These are phyloP conservation scores for Lachnellula willkommii DNA, from an alignment of 2,329 filamentous ascomycete genomes.

Conservation along the genomic window DNA sequence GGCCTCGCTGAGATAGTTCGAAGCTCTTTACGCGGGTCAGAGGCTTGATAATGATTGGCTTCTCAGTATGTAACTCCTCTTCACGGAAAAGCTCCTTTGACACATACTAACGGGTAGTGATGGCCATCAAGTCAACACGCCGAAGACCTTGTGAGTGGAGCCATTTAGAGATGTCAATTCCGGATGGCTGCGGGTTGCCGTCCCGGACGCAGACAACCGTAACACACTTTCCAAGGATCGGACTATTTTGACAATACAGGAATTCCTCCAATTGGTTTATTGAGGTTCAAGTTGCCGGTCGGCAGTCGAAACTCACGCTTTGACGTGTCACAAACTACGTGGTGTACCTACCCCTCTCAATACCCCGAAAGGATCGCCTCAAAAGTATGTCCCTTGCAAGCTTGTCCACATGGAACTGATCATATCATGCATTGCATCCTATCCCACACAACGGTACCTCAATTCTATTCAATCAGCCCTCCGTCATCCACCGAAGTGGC, in stretches of 20 bases:
- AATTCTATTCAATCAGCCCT: background rate
- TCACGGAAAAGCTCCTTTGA: background rate
- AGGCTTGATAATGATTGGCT: background rate
- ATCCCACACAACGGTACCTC: background rate
- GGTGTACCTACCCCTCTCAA: background rate
- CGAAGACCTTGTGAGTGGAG: conserved; percentile 3
- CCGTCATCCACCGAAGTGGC: too few relatives aligned
- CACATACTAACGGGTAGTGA: background rate
- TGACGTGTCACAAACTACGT: conserved; percentile 6
- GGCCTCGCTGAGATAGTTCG: background rate
- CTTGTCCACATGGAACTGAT: background rate
- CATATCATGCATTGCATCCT: background rate
- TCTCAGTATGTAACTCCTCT: background rate
- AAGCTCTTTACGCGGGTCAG: conserved; percentile 3
- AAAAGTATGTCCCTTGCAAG: background rate
- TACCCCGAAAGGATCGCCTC: background rate
- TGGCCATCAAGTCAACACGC: conserved; percentile 4
- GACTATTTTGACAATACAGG: conserved; percentile 8
- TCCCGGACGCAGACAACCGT: conserved; percentile 13
- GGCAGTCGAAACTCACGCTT: conserved; percentile 1
- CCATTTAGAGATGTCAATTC: background rate
- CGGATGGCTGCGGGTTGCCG: conserved; percentile 9
- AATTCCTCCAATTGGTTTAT: background rate
- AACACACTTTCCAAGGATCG: conserved; percentile 2
- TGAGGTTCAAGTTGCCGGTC: conserved; percentile 1